phyloP scores from a whole-genome alignment of 305 asterid species.

The Plantago coronopus region DNA sequence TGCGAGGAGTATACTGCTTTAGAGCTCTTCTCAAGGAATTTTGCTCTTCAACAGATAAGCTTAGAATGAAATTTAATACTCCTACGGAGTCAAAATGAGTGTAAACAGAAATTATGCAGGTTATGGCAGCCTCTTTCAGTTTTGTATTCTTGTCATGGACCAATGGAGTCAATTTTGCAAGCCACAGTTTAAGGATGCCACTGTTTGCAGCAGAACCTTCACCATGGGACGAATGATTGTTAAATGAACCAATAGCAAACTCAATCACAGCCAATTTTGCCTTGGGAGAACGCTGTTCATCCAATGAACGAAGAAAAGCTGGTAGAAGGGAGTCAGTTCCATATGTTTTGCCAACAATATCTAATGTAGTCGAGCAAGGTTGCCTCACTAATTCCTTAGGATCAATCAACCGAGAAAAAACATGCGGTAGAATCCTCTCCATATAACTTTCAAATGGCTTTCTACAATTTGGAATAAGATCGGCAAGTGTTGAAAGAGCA shows the following conservation, averaged over 20 bases:
- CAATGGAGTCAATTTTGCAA: constrained; percentile 81
- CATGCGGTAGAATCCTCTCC: constrained; percentile 98
- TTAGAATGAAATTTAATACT: constrained; percentile 78
- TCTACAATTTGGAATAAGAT: constrained; percentile 91
- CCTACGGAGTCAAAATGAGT: constrained; percentile 76
- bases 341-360: constrained; percentile 84
- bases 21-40: constrained; percentile 91
- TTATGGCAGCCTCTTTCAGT: constrained; percentile 90
- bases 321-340: constrained; percentile 90
- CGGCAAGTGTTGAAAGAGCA: constrained; percentile 95
- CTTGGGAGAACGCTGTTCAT: constrained; percentile 98
- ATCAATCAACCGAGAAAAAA: constrained; percentile 92
- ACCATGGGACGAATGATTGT: constrained; percentile 72
- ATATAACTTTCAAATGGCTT: constrained; percentile 95
- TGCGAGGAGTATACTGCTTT: constrained; percentile 96
- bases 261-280: constrained; percentile 97
- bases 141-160: constrained; percentile 89
- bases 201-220: constrained; percentile 73
- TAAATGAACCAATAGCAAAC: constrained; percentile 87
- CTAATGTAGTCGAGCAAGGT: constrained; percentile 90
- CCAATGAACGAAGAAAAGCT: constrained; percentile 91
- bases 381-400: constrained; percentile 97
- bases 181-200: constrained; percentile 95
- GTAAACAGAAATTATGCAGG: constrained; percentile 84
- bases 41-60: constrained; percentile 95